Percentiles rank a stretch among this genome's conserved stretches.
Conservation (phyloP, 257 asterid species). For the Lavandula angustifolia region DNA sequence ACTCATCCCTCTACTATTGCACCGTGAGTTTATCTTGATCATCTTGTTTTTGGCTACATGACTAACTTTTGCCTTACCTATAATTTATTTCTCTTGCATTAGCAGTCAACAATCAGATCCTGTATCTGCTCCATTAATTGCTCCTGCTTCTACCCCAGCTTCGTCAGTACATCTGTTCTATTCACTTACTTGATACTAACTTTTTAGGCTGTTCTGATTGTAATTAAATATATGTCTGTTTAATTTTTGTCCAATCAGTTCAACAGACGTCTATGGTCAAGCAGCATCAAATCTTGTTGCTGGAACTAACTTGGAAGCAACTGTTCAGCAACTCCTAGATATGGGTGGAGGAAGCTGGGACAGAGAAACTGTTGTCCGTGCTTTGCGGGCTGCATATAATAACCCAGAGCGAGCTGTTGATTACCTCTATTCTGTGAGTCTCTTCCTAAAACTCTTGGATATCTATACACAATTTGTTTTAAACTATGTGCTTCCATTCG, state of each 20-base stretch:
- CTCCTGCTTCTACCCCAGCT: conserved; percentile 39
- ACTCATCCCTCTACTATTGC: conserved; percentile 47
- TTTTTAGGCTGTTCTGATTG: conserved; percentile 20
- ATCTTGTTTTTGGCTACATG: conserved; percentile 24
- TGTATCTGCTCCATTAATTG: conserved; percentile 42
- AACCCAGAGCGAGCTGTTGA: conserved; percentile 94
- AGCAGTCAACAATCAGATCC: conserved; percentile 60
- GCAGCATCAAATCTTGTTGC: conserved; percentile 75
- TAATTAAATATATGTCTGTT: not conserved
- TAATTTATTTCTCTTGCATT: conserved; percentile 22
- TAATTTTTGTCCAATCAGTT: conserved; percentile 46
- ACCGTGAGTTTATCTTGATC: conserved; percentile 49
- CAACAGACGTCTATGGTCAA: conserved; percentile 63
- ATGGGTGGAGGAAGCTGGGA: conserved; percentile 97
- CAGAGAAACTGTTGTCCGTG: conserved; percentile 78
- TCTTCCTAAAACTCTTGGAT: conserved; percentile 14
- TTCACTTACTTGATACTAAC: not conserved
- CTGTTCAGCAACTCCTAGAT: conserved; percentile 79
- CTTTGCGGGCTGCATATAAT: conserved; percentile 82
- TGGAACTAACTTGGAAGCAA: conserved; percentile 68
- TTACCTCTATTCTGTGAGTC: conserved; percentile 78
- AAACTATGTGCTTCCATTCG: conserved; percentile 40
- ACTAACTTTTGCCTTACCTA: conserved; percentile 8
- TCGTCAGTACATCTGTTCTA: conserved; percentile 46
- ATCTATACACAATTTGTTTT: conserved; percentile 33